Conservation (phyloP, 2,329 filamentous ascomycete species). For the Diaporthe helianthi region DNA sequence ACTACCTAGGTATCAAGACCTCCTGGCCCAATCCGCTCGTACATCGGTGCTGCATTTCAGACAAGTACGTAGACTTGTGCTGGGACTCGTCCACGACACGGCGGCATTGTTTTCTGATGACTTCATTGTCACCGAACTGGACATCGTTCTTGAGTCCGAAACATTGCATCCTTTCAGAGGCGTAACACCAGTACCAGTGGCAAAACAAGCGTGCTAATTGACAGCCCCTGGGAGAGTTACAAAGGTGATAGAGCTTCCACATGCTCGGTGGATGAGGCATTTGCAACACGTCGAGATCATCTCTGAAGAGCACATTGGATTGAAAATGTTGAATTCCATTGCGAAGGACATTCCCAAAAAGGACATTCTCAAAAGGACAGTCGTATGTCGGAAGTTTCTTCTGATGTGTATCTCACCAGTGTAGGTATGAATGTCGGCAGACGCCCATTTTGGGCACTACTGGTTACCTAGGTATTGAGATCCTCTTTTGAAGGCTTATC, state of each 20-base stretch:
- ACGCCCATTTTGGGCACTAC: no score
- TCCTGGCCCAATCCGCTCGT: not conserved
- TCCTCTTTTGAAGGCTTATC: no score
- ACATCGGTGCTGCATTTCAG: not conserved
- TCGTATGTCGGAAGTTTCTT: constrained; percentile 46
- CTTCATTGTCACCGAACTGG: not conserved
- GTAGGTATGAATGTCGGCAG: no score
- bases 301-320: not conserved
- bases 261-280: not conserved
- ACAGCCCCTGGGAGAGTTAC: not conserved
- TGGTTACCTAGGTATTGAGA: no score
- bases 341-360: accelerated
- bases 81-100: not conserved
- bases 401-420: constrained; percentile 40
- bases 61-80: not conserved
- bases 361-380: accelerated
- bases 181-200: no score
- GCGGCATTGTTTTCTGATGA: not conserved
- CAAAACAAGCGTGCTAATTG: not conserved
- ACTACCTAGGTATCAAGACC: no score
- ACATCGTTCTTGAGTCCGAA: not conserved
- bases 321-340: not conserved
- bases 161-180: not conserved
- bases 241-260: not conserved
- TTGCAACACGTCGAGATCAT: not conserved